Evolutionary conservation across 2,329 filamentous ascomycete species (phyloP).

Genomic region (Penicillium sp.): DNA sequence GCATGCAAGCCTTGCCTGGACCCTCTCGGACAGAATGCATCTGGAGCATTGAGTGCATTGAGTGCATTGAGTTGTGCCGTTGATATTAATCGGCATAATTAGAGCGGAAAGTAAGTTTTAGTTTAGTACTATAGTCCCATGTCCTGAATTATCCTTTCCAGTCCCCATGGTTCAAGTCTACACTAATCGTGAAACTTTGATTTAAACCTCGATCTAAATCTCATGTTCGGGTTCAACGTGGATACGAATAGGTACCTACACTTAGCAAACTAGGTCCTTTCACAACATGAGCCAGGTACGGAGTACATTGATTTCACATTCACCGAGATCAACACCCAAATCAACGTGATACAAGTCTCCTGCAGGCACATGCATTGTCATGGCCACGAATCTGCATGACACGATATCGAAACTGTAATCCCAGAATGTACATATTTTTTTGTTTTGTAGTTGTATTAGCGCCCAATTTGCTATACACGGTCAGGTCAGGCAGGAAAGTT

Average conservation of each 20-base stretch:
- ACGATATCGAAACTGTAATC: neutral
- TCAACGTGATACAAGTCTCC: slow-evolving; percentile 1
- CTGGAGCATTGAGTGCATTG: slow-evolving; percentile 2
- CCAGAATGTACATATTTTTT: no score
- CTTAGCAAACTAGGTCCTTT: no score
- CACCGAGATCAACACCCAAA: neutral
- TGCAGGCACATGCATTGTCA: slow-evolving; percentile 7
- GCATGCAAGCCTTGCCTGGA: slow-evolving; percentile 9
- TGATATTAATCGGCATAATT: neutral
- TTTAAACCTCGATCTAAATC: neutral
- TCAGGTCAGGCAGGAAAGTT: slow-evolving; percentile 15
- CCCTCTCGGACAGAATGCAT: slow-evolving; percentile 2
- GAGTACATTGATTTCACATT: no score
- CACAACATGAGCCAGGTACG: no score
- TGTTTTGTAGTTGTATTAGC: neutral
- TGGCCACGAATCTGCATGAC: neutral
- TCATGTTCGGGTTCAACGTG: neutral
- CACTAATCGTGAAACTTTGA: neutral
- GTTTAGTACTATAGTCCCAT: neutral
- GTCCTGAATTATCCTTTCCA: neutral
- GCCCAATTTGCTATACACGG: slow-evolving; percentile 6
- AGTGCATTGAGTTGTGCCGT: neutral
- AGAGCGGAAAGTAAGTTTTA: neutral
- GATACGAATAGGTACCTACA: no score
- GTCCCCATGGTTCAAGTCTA: neutral